phyloP scores from a whole-genome alignment of 495 filamentous ascomycete species.

The Sabuloglossum arenarium region DNA sequence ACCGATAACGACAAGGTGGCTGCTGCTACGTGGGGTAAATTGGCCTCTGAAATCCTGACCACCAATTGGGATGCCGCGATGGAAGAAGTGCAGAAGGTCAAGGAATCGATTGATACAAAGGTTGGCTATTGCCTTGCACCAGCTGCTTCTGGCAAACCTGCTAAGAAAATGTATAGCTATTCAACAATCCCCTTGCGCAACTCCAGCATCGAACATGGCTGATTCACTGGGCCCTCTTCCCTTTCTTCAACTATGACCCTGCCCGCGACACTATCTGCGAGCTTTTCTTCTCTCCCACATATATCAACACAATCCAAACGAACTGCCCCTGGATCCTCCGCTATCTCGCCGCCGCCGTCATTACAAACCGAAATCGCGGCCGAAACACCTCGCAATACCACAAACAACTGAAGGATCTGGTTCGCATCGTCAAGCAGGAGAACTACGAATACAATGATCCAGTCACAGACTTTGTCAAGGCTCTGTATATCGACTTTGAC shows the following conservation, averaged over 20 bases:
- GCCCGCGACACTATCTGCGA: conserved; percentile 81
- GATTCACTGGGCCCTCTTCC: conserved; percentile 96
- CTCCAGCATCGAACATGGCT: conserved; percentile 89
- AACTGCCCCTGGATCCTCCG: conserved; percentile 91
- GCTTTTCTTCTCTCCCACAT: conserved; percentile 84
- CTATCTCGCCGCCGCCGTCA: conserved; percentile 86
- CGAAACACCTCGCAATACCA: conserved; percentile 75
- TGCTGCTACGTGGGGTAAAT: conserved; percentile 87
- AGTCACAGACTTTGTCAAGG: conserved; percentile 87
- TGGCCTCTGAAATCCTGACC: conserved; percentile 81
- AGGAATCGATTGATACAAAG: conserved; percentile 61
- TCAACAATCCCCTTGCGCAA: conserved; percentile 88
- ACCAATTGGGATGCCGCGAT: conserved; percentile 90
- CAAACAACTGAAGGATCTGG: conserved; percentile 92
- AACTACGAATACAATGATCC: conserved; percentile 93
- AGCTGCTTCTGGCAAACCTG: background rate
- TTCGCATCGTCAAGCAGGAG: conserved; percentile 88
- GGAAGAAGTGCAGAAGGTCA: conserved; percentile 85
- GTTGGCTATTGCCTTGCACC: background rate
- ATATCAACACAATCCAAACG: conserved; percentile 98
- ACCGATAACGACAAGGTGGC: conserved; percentile 95
- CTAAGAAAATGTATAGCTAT: conserved; percentile 36
- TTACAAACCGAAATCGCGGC: conserved; percentile 73
- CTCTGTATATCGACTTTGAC: conserved; percentile 92
- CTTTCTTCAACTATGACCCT: conserved; percentile 92